Evolutionary conservation across 2,329 filamentous ascomycete species (phyloP).

Genomic region (Conoideocrella luteorostrata): DNA sequence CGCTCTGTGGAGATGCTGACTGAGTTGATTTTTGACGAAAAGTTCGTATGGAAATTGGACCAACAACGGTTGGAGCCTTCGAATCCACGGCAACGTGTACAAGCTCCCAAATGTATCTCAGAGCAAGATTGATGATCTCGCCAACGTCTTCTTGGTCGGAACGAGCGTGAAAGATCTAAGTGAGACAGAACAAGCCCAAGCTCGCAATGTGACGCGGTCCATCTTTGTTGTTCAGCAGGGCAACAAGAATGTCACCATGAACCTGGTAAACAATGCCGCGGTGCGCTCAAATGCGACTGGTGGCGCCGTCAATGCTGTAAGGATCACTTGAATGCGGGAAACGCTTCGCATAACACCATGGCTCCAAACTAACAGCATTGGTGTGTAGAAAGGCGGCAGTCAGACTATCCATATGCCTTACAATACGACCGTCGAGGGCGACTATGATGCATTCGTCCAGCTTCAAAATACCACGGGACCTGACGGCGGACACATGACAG

Average conservation of each 20-base stretch:
- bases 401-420: slow-evolving; percentile 60
- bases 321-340: slow-evolving; percentile 3
- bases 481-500: slow-evolving; percentile 41
- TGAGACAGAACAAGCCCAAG: slow-evolving; percentile 54
- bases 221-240: slow-evolving; percentile 73
- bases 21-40: background rate
- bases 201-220: slow-evolving; percentile 64
- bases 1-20: background rate
- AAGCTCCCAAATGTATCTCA: slow-evolving; percentile 65
- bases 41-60: slow-evolving; percentile 73
- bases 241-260: slow-evolving; percentile 55
- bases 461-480: slow-evolving; percentile 52
- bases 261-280: slow-evolving; percentile 41
- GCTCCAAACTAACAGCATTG: background rate
- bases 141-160: slow-evolving; percentile 64
- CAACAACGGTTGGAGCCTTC: slow-evolving; percentile 66
- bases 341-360: too few species aligned
- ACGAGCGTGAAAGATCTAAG: slow-evolving; percentile 55
- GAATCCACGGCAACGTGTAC: slow-evolving; percentile 75
- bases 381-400: slow-evolving; percentile 42
- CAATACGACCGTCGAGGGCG: slow-evolving; percentile 59
- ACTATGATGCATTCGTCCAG: slow-evolving; percentile 65
- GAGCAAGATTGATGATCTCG: slow-evolving; percentile 59
- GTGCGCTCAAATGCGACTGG: slow-evolving; percentile 48
- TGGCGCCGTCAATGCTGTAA: slow-evolving; percentile 41